Evolutionary conservation across 306 rosid genomes (phyloP).

Genomic region (Rosa chinensis): DNA sequence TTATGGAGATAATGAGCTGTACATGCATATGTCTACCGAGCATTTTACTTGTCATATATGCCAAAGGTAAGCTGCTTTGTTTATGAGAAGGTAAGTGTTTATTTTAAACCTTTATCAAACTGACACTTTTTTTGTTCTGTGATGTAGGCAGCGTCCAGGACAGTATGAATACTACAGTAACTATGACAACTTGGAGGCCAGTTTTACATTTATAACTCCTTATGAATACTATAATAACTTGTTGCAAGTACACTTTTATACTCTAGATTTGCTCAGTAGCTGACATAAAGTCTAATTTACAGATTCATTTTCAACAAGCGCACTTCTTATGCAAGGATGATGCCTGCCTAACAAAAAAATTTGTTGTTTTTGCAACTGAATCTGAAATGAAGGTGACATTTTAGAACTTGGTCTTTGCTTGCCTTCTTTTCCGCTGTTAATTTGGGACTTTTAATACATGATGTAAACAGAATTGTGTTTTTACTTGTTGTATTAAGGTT

Average conservation of each 20-base stretch:
- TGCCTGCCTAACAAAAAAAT: slow-evolving; percentile 81
- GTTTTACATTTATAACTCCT: slow-evolving; percentile 24
- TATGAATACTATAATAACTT: not conserved
- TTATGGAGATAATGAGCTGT: slow-evolving; percentile 89
- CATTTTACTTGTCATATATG: slow-evolving; percentile 95
- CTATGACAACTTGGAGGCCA: slow-evolving; percentile 93
- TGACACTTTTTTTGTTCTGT: slow-evolving; percentile 6
- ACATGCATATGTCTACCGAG: slow-evolving; percentile 85
- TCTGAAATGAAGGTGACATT: slow-evolving; percentile 80
- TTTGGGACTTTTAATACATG: not conserved
- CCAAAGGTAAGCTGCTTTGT: slow-evolving; percentile 60
- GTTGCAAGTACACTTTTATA: not conserved
- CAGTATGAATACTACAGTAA: slow-evolving; percentile 78
- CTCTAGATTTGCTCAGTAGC: not conserved
- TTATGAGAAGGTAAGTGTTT: slow-evolving; percentile 1
- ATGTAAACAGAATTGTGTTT: not conserved
- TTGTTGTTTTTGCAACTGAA: slow-evolving; percentile 79
- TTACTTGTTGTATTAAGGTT: not conserved
- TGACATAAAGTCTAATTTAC: slow-evolving; percentile 19
- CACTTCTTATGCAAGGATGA: slow-evolving; percentile 97
- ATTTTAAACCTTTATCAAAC: not conserved
- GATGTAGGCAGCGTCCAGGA: slow-evolving; percentile 85
- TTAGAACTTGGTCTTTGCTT: slow-evolving; percentile 22
- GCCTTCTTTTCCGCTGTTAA: slow-evolving; percentile 13
- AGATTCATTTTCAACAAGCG: slow-evolving; percentile 81